Conservation (phyloP, 1,284 basidiomycete species). For the Ceratobasidium sp. region DNA sequence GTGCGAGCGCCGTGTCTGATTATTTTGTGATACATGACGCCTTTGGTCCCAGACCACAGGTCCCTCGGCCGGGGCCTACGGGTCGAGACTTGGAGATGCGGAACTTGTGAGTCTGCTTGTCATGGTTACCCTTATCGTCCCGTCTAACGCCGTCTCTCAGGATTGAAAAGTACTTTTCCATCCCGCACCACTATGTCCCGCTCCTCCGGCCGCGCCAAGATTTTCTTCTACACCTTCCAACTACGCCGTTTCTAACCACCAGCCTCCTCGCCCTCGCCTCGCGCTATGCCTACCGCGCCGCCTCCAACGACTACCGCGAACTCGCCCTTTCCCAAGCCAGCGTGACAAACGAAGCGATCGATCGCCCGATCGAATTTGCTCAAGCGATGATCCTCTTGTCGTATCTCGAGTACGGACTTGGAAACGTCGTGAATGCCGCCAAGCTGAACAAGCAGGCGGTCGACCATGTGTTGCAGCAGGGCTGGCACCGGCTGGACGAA, state of each 20-base stretch:
- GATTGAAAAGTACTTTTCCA: conserved; percentile 45
- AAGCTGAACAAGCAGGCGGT: conserved; percentile 34
- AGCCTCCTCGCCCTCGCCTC: conserved; percentile 41
- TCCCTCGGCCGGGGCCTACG: conserved; percentile 18
- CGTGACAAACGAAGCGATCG: conserved; percentile 22
- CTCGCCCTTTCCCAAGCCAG: conserved; percentile 38
- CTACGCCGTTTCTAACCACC: conserved; percentile 34
- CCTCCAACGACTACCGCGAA: conserved; percentile 42
- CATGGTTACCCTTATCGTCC: too few relatives aligned
- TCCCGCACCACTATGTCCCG: conserved; percentile 44
- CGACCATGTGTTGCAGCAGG: conserved; percentile 23
- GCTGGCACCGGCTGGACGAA: conserved; percentile 43
- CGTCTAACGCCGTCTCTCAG: conserved; percentile 7
- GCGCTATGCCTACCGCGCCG: conserved; percentile 29
- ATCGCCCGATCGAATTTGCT: conserved; percentile 38
- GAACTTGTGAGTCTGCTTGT: conserved; percentile 11
- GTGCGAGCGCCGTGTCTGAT: conserved; percentile 26
- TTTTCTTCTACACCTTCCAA: conserved; percentile 37
- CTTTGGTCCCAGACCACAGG: background rate
- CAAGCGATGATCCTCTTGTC: conserved; percentile 43
- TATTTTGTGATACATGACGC: conserved; percentile 38
- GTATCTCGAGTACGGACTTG: conserved; percentile 44
- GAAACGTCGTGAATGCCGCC: conserved; percentile 35
- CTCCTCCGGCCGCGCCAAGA: conserved; percentile 34
- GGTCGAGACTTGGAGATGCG: conserved; percentile 31